Base-by-base conservation (phyloP, 2,329 filamentous ascomycete genomes). In the Trichoderma asperellum region DNA sequence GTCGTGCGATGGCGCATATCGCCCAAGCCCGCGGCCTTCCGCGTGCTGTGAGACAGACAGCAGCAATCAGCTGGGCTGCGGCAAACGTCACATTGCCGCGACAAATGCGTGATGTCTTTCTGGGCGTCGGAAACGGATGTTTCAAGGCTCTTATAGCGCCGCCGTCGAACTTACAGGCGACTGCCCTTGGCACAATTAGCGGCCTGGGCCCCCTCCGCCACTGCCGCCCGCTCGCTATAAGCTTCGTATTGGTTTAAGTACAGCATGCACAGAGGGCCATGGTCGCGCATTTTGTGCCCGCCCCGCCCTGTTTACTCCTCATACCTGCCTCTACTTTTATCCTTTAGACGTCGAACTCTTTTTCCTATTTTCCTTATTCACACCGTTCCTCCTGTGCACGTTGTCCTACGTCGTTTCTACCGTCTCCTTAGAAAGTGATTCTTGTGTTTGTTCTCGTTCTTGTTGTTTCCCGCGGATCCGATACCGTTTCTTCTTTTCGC, bases 121-220 rank as follows among this genome's bases (percentile, higher is more conserved):
- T 21, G 21, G 47, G 43, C n/a, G n/a, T 49, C 47, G 21, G 47
- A 49, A 49, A 55, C 24, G 14, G 24, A 16, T 7, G 24, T 27
- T 53, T 6, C 27, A 14, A 55, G 49, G 10, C 27, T 29, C 52
- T 29, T 27, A 24, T 27, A 55, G 52, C 24, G 21, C 21, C 27
- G 5, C 21, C 0, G 27, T 24, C 24, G 62, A 43, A 49, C 40
- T 57, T 66, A 66, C 53, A 66, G 62, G 62, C 37, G 47, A 14
- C 24, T 55, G 57, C 47, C 47, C 65, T 68, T 61, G 65, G 65
- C 62, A 58, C 62, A 35, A 32, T 67, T 67, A 58, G 64, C 64
- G 64, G 47, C 53, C 61, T 64, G 32, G 32, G 52, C 8, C 27
- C 21, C 63, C 63, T 43, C 64, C 64, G 52, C 63, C 53, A 37